Evolutionary conservation across 495 filamentous ascomycete species (phyloP).

Genomic region (Lindgomyces ingoldianus): DNA sequence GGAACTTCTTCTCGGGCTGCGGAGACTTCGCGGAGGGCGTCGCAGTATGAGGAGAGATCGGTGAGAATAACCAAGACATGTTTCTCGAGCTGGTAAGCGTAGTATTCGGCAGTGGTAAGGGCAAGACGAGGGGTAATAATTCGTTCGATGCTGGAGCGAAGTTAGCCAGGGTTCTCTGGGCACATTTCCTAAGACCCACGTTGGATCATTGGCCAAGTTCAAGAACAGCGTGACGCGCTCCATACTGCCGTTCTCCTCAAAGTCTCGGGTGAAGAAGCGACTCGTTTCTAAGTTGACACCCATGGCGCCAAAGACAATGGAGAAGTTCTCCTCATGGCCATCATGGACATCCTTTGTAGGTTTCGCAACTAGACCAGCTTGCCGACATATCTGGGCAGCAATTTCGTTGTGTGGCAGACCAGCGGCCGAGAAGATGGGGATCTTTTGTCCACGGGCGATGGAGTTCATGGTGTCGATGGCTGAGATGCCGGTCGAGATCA

Average conservation of each 20-base stretch:
- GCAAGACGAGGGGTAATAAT: constrained; percentile 99
- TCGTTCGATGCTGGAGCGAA: constrained; percentile 81
- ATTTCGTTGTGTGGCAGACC: constrained; percentile 99
- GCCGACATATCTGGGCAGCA: constrained; percentile 94
- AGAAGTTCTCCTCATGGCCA: constrained; percentile 98
- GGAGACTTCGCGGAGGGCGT: constrained; percentile 96
- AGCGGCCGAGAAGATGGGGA: constrained; percentile 97
- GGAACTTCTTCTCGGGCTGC: constrained; percentile 99
- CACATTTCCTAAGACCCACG: constrained; percentile 58
- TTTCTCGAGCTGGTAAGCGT: constrained; percentile 99
- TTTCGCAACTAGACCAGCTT: constrained; percentile 86
- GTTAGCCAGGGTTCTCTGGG: constrained; percentile 12
- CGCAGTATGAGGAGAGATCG: constrained; percentile 96
- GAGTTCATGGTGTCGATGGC: constrained; percentile 99
- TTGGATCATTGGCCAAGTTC: constrained; percentile 98
- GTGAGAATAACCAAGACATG: constrained; percentile 98
- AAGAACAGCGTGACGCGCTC: constrained; percentile 96
- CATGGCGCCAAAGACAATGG: constrained; percentile 98
- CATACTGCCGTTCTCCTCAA: constrained; percentile 98
- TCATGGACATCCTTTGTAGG: constrained; percentile 96
- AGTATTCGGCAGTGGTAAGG: constrained; percentile 98
- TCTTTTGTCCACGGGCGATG: constrained; percentile 98
- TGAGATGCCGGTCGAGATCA: constrained; percentile 99
- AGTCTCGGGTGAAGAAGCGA: constrained; percentile 97
- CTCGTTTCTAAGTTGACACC: constrained; percentile 99